A percentile compares a stretch with the other conserved stretches of the same genome.
Conservation (phyloP, 2,329 filamentous ascomycete genomes). For the Fusarium coicis region DNA sequence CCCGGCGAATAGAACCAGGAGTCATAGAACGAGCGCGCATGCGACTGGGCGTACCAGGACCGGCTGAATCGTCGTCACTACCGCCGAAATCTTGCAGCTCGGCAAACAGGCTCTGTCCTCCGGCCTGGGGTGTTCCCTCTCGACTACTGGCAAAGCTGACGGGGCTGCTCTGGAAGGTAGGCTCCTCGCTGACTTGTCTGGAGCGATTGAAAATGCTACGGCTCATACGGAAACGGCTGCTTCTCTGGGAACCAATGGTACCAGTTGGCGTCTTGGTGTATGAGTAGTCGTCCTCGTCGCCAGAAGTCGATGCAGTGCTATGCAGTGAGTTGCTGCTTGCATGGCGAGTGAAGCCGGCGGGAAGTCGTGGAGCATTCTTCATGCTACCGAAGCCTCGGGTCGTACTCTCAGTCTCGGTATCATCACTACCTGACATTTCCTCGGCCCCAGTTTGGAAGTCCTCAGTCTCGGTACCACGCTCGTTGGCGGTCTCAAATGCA, state of each 20-base stretch:
- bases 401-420: slow-evolving; percentile 87
- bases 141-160: slow-evolving; percentile 65
- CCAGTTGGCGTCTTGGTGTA: slow-evolving; percentile 71
- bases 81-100: slow-evolving; percentile 85
- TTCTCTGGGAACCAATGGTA: slow-evolving; percentile 71
- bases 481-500: slow-evolving; percentile 76
- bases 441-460: slow-evolving; percentile 96
- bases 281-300: slow-evolving; percentile 72
- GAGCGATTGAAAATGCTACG: slow-evolving; percentile 70
- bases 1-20: slow-evolving; percentile 58
- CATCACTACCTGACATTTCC: slow-evolving; percentile 78
- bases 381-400: slow-evolving; percentile 57
- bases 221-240: slow-evolving; percentile 74
- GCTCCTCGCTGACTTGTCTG: slow-evolving; percentile 69
- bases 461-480: slow-evolving; percentile 87
- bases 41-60: slow-evolving; percentile 65
- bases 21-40: slow-evolving; percentile 59
- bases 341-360: slow-evolving; percentile 53
- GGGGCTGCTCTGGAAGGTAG: slow-evolving; percentile 67
- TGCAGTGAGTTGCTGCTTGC: slow-evolving; percentile 75
- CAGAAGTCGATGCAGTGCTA: slow-evolving; percentile 90
- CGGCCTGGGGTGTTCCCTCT: slow-evolving; percentile 59
- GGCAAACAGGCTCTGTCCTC: slow-evolving; percentile 83
- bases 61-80: slow-evolving; percentile 76
- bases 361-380: slow-evolving; percentile 55